Conservation (phyloP, 768 basidiomycete genomes). For the Cystofilobasidium bisporidii region DNA sequence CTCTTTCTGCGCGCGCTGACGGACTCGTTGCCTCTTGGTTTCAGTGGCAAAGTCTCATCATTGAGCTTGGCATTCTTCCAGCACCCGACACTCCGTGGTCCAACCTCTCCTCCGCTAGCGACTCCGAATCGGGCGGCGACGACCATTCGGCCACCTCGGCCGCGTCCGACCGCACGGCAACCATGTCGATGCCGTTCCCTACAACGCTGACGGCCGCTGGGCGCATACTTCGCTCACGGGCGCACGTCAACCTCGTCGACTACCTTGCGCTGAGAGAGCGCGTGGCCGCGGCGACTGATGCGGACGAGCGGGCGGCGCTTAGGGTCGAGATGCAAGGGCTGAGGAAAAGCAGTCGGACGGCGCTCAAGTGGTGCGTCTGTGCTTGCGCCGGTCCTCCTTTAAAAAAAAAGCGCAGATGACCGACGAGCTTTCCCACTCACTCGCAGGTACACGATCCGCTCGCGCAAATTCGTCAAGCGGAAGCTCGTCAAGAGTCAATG, state of each 20-base stretch:
- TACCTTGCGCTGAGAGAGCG: neutral
- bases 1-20: neutral
- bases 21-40: neutral
- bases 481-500: neutral
- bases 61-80: slow-evolving; percentile 1
- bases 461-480: neutral
- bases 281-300: neutral
- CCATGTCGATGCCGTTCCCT: neutral
- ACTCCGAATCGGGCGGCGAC: neutral
- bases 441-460: neutral
- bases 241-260: neutral
- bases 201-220: neutral
- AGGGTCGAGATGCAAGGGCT: neutral
- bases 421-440: too few relatives aligned
- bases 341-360: neutral
- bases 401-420: too few relatives aligned
- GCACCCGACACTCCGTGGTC: neutral
- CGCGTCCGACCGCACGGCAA: neutral
- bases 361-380: neutral
- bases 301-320: neutral
- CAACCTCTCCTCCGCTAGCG: neutral
- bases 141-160: neutral
- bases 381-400: too few relatives aligned
- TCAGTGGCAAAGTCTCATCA: neutral
- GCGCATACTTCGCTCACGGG: neutral